A percentile compares a stretch with the other conserved stretches of the same genome.
Evolutionary conservation across 495 filamentous ascomycete species (phyloP).

Genomic region (Trichoderma orchidacearum): DNA sequence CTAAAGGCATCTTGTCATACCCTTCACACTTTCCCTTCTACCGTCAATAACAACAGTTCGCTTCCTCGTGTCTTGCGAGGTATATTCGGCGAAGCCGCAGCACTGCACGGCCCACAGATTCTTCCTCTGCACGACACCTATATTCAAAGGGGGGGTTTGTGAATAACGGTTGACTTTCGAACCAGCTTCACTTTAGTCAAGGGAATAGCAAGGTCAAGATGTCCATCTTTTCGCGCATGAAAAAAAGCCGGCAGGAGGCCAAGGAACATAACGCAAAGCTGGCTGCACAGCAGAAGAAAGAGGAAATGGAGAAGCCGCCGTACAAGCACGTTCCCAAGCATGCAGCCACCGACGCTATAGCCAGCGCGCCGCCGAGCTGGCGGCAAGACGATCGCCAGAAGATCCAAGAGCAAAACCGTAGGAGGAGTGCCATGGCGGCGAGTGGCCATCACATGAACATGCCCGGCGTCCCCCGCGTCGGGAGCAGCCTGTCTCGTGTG

Average conservation of each 20-base stretch:
- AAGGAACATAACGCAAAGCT: slow-evolving; percentile 34
- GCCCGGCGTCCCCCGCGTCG: slow-evolving; percentile 24
- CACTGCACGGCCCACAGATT: no score
- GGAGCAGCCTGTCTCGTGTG: slow-evolving; percentile 26
- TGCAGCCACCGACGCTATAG: slow-evolving; percentile 40
- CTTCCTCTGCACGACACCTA: no score
- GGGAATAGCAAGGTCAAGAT: slow-evolving; percentile 13
- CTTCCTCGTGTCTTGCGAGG: no score
- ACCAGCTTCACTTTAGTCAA: neutral
- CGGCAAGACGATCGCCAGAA: slow-evolving; percentile 22
- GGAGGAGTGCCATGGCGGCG: slow-evolving; percentile 25
- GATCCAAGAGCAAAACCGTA: slow-evolving; percentile 29
- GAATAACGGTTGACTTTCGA: no score
- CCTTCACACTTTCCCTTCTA: no score
- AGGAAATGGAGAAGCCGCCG: slow-evolving; percentile 19
- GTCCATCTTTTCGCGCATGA: slow-evolving; percentile 39
- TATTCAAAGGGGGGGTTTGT: no score
- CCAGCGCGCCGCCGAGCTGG: slow-evolving; percentile 36
- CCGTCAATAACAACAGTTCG: no score
- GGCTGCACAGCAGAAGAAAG: slow-evolving; percentile 24
- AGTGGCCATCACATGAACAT: slow-evolving; percentile 12
- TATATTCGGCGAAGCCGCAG: no score
- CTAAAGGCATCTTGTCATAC: no score
- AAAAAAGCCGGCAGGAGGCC: slow-evolving; percentile 29
- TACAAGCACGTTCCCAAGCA: slow-evolving; percentile 45